Conservation (phyloP, 768 basidiomycete genomes). For the Zangia roseola region DNA sequence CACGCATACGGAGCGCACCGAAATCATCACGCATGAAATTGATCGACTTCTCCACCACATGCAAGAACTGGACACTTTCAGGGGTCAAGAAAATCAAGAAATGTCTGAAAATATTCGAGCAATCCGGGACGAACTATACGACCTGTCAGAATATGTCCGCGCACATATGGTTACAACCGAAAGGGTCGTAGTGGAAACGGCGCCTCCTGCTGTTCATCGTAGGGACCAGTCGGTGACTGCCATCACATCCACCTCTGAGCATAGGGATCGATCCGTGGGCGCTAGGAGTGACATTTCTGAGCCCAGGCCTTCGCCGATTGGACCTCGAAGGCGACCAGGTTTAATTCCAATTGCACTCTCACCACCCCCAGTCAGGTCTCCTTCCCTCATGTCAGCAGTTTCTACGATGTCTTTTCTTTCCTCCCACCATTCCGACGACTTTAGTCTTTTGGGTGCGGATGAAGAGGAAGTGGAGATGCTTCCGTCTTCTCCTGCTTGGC, state of each 20-base stretch:
- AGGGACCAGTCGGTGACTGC: constrained; percentile 48
- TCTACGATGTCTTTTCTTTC: constrained; percentile 46
- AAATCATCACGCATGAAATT: constrained; percentile 51
- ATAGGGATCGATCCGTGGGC: constrained; percentile 46
- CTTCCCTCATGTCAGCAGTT: constrained; percentile 39
- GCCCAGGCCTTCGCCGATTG: constrained; percentile 24
- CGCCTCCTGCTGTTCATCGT: constrained; percentile 14
- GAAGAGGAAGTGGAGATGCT: constrained; percentile 17
- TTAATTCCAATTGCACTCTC: constrained; percentile 37
- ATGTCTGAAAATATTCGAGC: constrained; percentile 66
- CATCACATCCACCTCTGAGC: constrained; percentile 37
- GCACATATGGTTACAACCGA: constrained; percentile 31
- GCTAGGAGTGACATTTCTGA: constrained; percentile 42
- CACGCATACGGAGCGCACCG: constrained; percentile 37
- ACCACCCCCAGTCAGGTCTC: constrained; percentile 42
- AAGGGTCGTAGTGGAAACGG: constrained; percentile 13
- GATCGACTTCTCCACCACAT: constrained; percentile 50
- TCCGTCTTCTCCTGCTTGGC: constrained; percentile 38
- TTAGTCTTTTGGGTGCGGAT: constrained; percentile 42
- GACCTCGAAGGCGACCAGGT: constrained; percentile 24
- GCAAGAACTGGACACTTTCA: constrained; percentile 61
- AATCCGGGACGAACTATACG: constrained; percentile 66
- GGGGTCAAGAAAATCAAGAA: constrained; percentile 64
- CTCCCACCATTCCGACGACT: constrained; percentile 76
- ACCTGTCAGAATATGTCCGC: constrained; percentile 57